Evolutionary conservation across 441 rosid genomes (phyloP).

Genomic region (Adansonia rubrostipa): DNA sequence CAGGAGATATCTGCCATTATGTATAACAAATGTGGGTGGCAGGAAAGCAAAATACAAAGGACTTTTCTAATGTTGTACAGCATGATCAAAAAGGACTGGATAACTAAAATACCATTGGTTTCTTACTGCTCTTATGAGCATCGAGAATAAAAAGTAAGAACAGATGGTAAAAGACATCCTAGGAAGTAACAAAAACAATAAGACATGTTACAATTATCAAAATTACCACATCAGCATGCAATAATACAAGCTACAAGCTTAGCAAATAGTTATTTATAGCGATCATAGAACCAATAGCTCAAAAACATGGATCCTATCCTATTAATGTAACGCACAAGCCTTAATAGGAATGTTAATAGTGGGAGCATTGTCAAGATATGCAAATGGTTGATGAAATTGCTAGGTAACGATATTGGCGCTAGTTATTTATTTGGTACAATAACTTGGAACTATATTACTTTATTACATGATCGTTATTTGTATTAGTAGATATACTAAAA

Average conservation of each 20-base stretch:
- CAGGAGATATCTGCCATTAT: conserved; percentile 70
- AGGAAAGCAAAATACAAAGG: conserved; percentile 1
- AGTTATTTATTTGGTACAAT: not conserved
- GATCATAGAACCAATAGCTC: not conserved
- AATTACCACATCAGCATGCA: not conserved
- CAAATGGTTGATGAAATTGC: not conserved
- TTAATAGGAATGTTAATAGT: not conserved
- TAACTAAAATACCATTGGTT: not conserved
- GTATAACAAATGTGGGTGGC: conserved; percentile 11
- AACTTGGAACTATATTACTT: not conserved
- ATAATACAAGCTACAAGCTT: not conserved
- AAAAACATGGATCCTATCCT: conserved; percentile 9
- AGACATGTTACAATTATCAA: not conserved
- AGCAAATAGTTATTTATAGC: not conserved
- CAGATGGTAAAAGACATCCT: not conserved
- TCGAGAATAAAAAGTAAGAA: not conserved
- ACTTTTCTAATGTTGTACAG: not conserved
- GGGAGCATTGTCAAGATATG: conserved; percentile 3
- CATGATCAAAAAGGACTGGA: conserved; percentile 3
- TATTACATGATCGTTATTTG: not conserved
- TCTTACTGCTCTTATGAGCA: conserved; percentile 10
- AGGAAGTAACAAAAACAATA: not conserved
- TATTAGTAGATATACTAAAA: conserved; percentile 12
- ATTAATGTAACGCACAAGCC: not conserved
- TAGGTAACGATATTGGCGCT: not conserved